Base-by-base conservation (phyloP, 768 basidiomycete genomes). In the Termitomyces heimii region DNA sequence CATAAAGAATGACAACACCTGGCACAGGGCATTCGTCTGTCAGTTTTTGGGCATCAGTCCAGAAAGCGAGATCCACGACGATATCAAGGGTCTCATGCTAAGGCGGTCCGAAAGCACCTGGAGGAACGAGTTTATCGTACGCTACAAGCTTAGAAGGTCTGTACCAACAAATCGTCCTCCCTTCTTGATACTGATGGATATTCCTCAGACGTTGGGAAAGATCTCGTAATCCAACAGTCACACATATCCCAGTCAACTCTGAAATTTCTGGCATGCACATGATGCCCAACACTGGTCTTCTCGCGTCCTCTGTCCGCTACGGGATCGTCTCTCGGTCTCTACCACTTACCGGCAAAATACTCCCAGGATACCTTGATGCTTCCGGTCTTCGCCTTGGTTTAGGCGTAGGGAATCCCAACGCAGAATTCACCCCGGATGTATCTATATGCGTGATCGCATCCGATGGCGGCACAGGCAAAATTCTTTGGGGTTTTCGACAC, bases 1-100 rank as follows among this genome's bases (percentile, higher is more conserved):
- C 77, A 73, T 91, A 77, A 79, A 79, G 54, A 79, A 89, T 63
- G 91, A 94, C 58, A 85, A 82, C 65, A 92, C 88, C 35, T 94
- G 91, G 91, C 77, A 81, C 51, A 75, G 82, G 22, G 91, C 92
- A 29, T 90, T 89, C 69, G 73, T 84, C 59, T 80, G 75, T 53
- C 85, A 86, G 67, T 84, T 83, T 65, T 67, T 91, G 44, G 83
- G 81, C 49, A 79, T 91, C 53, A 70, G 76, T 9, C 89, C 89
- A 18, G 88, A 92, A 69, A 70, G 70, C 54, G 80, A 83, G 58
- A 69, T 86, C 32, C 66, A 76, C 55, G 69, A 78, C 59, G 70
- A 71, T 42, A 73, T 68, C 57, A 72, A 72, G 52, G 66, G 80
- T 54, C 72, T 89, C 22, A 67, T 82, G 55, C 73, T 93, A 44